Base-by-base conservation (phyloP, 495 filamentous ascomycete genomes). In the Clohesyomyces aquaticus region DNA sequence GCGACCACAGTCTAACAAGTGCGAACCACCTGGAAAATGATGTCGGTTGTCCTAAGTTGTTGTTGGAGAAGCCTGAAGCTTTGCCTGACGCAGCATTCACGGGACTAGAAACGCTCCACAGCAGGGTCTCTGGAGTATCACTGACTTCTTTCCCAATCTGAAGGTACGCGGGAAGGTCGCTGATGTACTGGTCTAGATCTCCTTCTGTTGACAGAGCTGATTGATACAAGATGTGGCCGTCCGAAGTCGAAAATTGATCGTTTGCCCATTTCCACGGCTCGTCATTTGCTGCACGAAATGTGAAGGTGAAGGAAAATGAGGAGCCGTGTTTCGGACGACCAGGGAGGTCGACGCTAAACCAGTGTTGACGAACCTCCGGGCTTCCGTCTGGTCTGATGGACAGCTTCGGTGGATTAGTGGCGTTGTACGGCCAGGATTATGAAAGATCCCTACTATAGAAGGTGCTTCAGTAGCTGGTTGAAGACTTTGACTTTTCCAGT, bases 251-350 rank as follows among this genome's bases (percentile, higher is more conserved):
- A 51, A 82, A 82, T 48, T 83, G 78, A 57, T 91, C 83, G 58
- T 87, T 86, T 12, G 81, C 82, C 92, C 92, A 96, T 57, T 81
- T 85, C 91, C 92, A 96, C 1, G 75, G 63, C 70, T 84, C 53
- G 53, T 77, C 75, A 9, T 77, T 71, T 1, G 73, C 70, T 12
- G 79, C 78, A 9, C 91, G 85, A 68, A 87, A 93, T 55, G 90
- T 90, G 49, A 93, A 69, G 0, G 92, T 96, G 67, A 96, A 96
- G 16, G 76, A 79, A 1, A 86, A 71, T 55, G 79, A 76, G 0
- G 77, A 76, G 53, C 54, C 72, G 2, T 77, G 69, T 18, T 66
- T 71, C 1, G 72, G 62, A 16, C 49, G 32, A 43, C 67, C 70
- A 26, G 52, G 41, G 3, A 82, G 54, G 12, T 68, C 55, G 11